phyloP scores from a whole-genome alignment of 1,284 basidiomycete species.

The Cryptococcus deneoformans region DNA sequence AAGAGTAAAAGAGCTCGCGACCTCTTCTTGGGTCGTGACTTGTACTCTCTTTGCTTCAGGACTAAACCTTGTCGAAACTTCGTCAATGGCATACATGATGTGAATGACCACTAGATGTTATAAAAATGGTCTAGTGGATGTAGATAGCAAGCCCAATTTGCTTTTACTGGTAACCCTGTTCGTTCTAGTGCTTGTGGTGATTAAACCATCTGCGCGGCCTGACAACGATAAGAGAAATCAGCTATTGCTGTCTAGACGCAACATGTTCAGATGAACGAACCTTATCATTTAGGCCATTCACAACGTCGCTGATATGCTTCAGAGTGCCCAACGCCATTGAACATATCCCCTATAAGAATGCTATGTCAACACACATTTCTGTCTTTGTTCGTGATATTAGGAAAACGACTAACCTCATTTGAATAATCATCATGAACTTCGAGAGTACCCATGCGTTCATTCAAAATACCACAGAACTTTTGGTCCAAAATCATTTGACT shows the following conservation, averaged over 20 bases:
- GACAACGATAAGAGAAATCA: background rate
- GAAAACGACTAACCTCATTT: constrained; percentile 64
- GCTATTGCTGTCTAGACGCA: background rate
- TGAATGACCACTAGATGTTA: too few species aligned
- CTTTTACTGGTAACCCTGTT: too few species aligned
- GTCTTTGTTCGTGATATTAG: background rate
- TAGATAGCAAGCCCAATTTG: too few species aligned
- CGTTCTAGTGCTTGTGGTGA: background rate
- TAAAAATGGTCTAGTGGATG: too few species aligned
- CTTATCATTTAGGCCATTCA: constrained; percentile 87
- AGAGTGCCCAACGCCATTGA: constrained; percentile 83
- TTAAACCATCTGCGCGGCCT: constrained; percentile 13
- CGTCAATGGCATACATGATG: too few species aligned
- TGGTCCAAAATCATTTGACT: constrained; percentile 99
- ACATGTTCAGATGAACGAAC: constrained; percentile 45
- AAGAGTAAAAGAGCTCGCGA: too few species aligned
- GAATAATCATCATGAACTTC: constrained; percentile 83
- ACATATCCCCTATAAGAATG: constrained; percentile 67
- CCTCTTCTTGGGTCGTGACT: too few species aligned
- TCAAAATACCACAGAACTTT: constrained; percentile 87
- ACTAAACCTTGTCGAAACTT: too few species aligned
- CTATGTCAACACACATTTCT: background rate
- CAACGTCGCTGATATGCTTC: constrained; percentile 85
- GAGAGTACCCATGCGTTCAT: constrained; percentile 90
- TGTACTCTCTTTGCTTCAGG: too few species aligned